Percentiles rank a stretch among this genome's conserved stretches.
Evolutionary conservation across 495 filamentous ascomycete genomes (phyloP).

Genomic region (Xylaria sp.): DNA sequence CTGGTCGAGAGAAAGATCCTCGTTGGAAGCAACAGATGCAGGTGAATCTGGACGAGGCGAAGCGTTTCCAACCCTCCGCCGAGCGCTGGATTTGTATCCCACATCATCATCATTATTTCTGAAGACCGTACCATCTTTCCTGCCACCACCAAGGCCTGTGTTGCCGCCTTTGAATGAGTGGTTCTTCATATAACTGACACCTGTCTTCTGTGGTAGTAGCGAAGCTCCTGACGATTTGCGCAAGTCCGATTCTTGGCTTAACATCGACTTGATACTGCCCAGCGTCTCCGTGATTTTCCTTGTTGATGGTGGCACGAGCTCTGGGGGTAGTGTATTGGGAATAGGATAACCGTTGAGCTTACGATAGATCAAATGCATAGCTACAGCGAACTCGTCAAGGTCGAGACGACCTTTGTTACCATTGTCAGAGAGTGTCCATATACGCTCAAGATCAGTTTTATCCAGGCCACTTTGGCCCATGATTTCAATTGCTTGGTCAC

Average conservation of each 20-base stretch:
- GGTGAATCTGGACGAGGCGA: slow-evolving; percentile 81
- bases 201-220: slow-evolving; percentile 93
- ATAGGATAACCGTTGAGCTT: slow-evolving; percentile 95
- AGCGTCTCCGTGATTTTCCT: slow-evolving; percentile 91
- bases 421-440: slow-evolving; percentile 96
- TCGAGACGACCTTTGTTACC: slow-evolving; percentile 92
- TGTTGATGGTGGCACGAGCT: slow-evolving; percentile 96
- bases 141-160: slow-evolving; percentile 52
- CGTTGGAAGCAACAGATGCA: slow-evolving; percentile 70
- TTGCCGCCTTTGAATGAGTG: slow-evolving; percentile 81
- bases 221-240: slow-evolving; percentile 84
- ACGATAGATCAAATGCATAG: slow-evolving; percentile 98
- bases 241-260: slow-evolving; percentile 88
- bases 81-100: slow-evolving; percentile 92
- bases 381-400: slow-evolving; percentile 97
- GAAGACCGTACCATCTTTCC: slow-evolving; percentile 96
- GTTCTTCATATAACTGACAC: slow-evolving; percentile 94
- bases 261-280: slow-evolving; percentile 87
- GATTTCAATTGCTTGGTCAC: slow-evolving; percentile 95
- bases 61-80: slow-evolving; percentile 78
- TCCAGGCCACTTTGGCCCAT: slow-evolving; percentile 95
- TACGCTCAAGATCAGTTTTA: slow-evolving; percentile 84
- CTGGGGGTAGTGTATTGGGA: slow-evolving; percentile 88
- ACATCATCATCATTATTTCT: slow-evolving; percentile 92
- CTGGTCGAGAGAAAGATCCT: slow-evolving; percentile 86